Evolutionary conservation across 768 basidiomycete species (phyloP).

Genomic region (Boletus vermiculosoides): DNA sequence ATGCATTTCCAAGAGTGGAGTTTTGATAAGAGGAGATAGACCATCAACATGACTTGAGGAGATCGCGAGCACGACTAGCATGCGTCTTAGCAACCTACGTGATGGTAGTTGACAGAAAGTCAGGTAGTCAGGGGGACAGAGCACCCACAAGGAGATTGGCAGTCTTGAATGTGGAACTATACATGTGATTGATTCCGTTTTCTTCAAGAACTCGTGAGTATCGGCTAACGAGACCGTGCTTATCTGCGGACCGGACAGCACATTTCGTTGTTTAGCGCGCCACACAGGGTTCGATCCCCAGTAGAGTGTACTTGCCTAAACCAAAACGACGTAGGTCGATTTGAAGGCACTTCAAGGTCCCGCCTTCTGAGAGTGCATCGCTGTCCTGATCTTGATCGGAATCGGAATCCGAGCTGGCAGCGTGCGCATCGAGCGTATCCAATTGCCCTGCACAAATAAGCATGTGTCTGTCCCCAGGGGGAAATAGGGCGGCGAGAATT

Average conservation of each 20-base stretch:
- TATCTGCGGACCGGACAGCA: conserved; percentile 44
- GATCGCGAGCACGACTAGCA: conserved; percentile 52
- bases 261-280: conserved; percentile 3
- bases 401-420: conserved; percentile 30
- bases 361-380: conserved; percentile 34
- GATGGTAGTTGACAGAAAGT: conserved; percentile 1
- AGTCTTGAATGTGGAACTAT: conserved; percentile 80
- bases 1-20: not conserved
- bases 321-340: conserved; percentile 74
- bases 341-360: conserved; percentile 64
- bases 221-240: conserved; percentile 73
- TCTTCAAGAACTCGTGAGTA: conserved; percentile 72
- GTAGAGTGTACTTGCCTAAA: conserved; percentile 45
- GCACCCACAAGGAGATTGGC: conserved; percentile 67
- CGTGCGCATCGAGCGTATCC: conserved; percentile 50
- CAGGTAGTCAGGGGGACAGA: conserved; percentile 15
- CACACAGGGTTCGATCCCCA: not conserved
- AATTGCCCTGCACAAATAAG: conserved; percentile 71
- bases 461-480: conserved; percentile 68
- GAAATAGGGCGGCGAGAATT: conserved; percentile 68
- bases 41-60: conserved; percentile 57
- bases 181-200: conserved; percentile 80
- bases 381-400: conserved; percentile 41
- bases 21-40: not conserved
- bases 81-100: conserved; percentile 56